Base-by-base conservation (phyloP, 805 yeast species). In the Ogataea angusta region DNA sequence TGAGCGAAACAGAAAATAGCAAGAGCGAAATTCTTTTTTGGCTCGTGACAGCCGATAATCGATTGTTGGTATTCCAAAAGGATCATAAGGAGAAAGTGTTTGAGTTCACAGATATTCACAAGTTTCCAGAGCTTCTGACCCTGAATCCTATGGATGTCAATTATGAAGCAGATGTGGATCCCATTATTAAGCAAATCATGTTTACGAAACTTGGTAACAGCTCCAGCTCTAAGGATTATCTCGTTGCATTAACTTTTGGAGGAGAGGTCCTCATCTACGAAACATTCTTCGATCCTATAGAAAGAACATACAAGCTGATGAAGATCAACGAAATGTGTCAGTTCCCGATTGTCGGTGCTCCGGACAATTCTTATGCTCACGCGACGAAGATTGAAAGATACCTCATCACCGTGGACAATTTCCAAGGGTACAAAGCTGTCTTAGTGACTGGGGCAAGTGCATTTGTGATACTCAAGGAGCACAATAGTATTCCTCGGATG, bases 381-480 rank as follows among this genome's bases (percentile, higher is more conserved):
- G 86, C 86, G 30, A 83, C 82, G 1, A 70, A 70, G 5, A 73
- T 84, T 33, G 95, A 85, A 59, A 73, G 93, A 60, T 75, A 78
- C 44, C 65, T 82, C 62, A 75, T 78, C 40, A 72, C 80, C 57
- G 63, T 84, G 46, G 71, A 76, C 4, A 71, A 77, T 43, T 66
- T 80, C 34, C 75, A 75, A 47, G 85, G 81, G 1, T 69, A 72
- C 44, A 72, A 80, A 0, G 70, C 78, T 13, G 73, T 87, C 1
- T 73, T 86, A 51, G 75, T 87, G 2, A 80, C 91, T 2, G 96
- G 96, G 32, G 74, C 73, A 15, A 78, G 75, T 13, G 86, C 96
- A 1, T 82, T 76, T 49, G 66, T 82, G 38, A 73, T 89, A 4
- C 57, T 78, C n/a, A 85, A 85, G 48, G 73, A 80, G 10, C 67